Evolutionary conservation across 2,329 filamentous ascomycete genomes (phyloP), one percentile per base, ranked within the genome.

Genomic region (Fusarium albidum): DNA sequence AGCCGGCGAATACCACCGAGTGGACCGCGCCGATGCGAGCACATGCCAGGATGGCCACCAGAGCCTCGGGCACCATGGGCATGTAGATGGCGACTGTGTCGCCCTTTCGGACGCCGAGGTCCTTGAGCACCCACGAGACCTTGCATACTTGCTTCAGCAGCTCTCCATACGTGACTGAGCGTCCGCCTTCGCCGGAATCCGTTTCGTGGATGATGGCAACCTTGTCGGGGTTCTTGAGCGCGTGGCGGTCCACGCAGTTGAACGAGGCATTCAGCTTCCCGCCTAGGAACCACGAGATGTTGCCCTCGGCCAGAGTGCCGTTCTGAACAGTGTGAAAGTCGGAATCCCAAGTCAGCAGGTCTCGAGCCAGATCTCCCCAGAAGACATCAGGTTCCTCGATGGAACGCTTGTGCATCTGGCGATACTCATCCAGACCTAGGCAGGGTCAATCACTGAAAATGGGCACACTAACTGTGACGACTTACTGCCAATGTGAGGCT

Each of bases 171-270:
- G 91, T 93, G 71, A 97, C 86, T 47, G 81, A 91, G 57, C 92
- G 90, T 67, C 92, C 92, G 15, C 86, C 84, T 73, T 96, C 91
- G 18, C 86, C 85, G 74, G 97, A 92, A 69, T 97, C 94, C 54
- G 91, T 92, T 78, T 97, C 93, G 78, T 96, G 97, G 77, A 96
- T 95, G 75, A 98, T 94, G 68, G 93, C 94, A 21, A 92, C 85
- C 78, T 88, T 91, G 77, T 96, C 79, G 15, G 94, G 94, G 75
- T 96, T 85, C 75, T 92, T 92, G 76, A 94, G 82, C 3, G 93
- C 94, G 74, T 96, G 93, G 49, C 93, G 89, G 69, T 98, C 93
- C 55, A 98, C 88, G 69, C 92, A 96, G 81, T 98, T 98, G 83
- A 91, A 97, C 18, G 90, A 93, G 49, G 93, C 94, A 68, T 97